Conservation (phyloP, 2,329 filamentous ascomycete genomes). For the Aspergillus flavus region DNA sequence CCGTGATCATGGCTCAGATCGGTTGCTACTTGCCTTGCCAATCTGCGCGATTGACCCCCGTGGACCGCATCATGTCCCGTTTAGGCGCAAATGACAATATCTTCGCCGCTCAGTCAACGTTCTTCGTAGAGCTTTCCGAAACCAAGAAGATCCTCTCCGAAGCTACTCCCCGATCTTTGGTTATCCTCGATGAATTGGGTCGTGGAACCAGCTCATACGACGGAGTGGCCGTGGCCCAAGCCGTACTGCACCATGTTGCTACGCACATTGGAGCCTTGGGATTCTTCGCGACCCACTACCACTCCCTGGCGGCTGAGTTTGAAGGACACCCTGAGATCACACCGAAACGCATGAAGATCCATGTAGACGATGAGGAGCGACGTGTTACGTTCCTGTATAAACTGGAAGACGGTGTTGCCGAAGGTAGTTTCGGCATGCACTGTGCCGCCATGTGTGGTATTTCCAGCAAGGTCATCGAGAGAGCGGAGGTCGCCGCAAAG, state of each 20-base stretch:
- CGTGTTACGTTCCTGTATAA: constrained; percentile 97
- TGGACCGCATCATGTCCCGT: constrained; percentile 98
- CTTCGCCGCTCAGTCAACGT: constrained; percentile 95
- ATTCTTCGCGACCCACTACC: constrained; percentile 98
- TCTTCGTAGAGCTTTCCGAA: constrained; percentile 96
- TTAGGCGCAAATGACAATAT: constrained; percentile 98
- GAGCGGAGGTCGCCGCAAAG: constrained; percentile 82
- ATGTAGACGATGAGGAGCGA: constrained; percentile 80
- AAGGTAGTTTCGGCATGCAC: constrained; percentile 98
- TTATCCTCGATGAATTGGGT: constrained; percentile 95
- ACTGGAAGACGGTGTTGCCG: constrained; percentile 88
- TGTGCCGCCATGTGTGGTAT: constrained; percentile 99
- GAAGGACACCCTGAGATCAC: constrained; percentile 83
- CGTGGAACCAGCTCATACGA: constrained; percentile 95
- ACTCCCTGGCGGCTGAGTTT: constrained; percentile 90
- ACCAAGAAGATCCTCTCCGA: constrained; percentile 97
- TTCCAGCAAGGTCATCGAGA: constrained; percentile 75
- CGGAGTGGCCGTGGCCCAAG: constrained; percentile 93
- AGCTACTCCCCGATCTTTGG: constrained; percentile 88
- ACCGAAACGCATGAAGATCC: constrained; percentile 88
- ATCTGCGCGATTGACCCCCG: constrained; percentile 80
- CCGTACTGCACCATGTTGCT: constrained; percentile 93
- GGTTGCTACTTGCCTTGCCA: constrained; percentile 88
- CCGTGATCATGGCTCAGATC: constrained; percentile 96
- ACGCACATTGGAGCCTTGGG: constrained; percentile 90